Conservation (phyloP, 495 filamentous ascomycete genomes). For the Aspergillus campestris region DNA sequence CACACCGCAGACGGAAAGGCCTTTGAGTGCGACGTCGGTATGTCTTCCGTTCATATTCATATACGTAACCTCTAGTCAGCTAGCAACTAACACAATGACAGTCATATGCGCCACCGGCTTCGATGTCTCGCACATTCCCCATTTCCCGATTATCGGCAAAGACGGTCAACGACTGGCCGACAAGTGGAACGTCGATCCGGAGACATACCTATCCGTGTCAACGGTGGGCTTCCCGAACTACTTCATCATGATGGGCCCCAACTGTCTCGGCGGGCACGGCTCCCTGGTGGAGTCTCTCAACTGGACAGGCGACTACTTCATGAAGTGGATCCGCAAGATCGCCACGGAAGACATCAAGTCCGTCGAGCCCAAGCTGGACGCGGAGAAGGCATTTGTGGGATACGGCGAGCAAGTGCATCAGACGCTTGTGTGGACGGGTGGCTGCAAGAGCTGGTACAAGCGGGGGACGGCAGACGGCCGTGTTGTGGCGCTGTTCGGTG, state of each 20-base stretch:
- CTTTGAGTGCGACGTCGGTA: constrained; percentile 37
- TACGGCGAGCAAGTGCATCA: constrained; percentile 36
- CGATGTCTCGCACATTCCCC: constrained; percentile 33
- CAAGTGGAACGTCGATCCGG: constrained; percentile 22
- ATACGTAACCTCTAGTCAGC: neutral
- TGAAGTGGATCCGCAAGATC: constrained; percentile 41
- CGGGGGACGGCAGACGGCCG: constrained; percentile 28
- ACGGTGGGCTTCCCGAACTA: constrained; percentile 26
- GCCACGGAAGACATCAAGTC: constrained; percentile 39
- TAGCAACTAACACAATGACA: constrained; percentile 13
- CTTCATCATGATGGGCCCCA: constrained; percentile 29
- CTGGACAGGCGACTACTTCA: constrained; percentile 40
- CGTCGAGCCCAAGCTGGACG: constrained; percentile 30
- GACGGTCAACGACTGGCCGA: constrained; percentile 25
- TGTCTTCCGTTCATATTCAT: constrained; percentile 2
- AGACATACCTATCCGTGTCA: constrained; percentile 20
- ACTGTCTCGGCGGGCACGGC: constrained; percentile 27
- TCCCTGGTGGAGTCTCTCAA: constrained; percentile 42
- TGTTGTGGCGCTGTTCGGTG: constrained; percentile 37
- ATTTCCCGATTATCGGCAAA: constrained; percentile 29
- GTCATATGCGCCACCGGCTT: constrained; percentile 44
- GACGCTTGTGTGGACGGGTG: constrained; percentile 36
- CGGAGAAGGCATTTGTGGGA: constrained; percentile 32
- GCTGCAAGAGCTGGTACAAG: constrained; percentile 44
- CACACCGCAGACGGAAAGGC: constrained; percentile 29